Conservation (phyloP, 2,329 filamentous ascomycete species). For the Aspergillus pseudoviridinutans region DNA sequence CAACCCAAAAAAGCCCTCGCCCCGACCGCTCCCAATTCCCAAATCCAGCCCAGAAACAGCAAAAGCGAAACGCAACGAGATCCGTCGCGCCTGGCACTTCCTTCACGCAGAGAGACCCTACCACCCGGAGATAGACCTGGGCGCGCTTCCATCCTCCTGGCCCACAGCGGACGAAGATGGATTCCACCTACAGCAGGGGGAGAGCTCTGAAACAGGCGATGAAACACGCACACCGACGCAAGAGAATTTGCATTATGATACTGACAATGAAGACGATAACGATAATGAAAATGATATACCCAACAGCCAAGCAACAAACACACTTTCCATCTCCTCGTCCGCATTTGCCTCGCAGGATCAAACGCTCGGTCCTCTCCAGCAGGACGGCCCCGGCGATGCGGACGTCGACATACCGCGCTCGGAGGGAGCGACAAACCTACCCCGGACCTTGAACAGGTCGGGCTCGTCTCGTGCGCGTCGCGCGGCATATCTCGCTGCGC, state of each 20-base stretch:
- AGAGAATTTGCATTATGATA: background rate
- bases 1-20: background rate
- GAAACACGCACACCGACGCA: background rate
- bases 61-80: slow-evolving; percentile 18
- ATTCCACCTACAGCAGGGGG: background rate
- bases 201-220: background rate
- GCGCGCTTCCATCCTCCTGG: slow-evolving; percentile 27
- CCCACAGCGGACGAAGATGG: slow-evolving; percentile 10
- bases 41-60: slow-evolving; percentile 3
- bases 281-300: background rate
- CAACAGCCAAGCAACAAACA: slow-evolving; percentile 9
- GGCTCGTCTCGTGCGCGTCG: slow-evolving; percentile 21
- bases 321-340: slow-evolving; percentile 23
- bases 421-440: background rate
- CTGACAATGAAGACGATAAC: background rate
- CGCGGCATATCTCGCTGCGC: slow-evolving; percentile 40
- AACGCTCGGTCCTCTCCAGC: background rate
- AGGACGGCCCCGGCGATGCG: background rate
- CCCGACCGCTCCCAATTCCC: slow-evolving; percentile 4
- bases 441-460: slow-evolving; percentile 1
- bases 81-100: slow-evolving; percentile 24
- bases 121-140: slow-evolving; percentile 18
- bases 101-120: slow-evolving; percentile 18
- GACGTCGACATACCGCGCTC: background rate
- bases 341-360: slow-evolving; percentile 18